Evolutionary conservation across 805 yeast species (phyloP).

Genomic region (Babjeviella inositovora): DNA sequence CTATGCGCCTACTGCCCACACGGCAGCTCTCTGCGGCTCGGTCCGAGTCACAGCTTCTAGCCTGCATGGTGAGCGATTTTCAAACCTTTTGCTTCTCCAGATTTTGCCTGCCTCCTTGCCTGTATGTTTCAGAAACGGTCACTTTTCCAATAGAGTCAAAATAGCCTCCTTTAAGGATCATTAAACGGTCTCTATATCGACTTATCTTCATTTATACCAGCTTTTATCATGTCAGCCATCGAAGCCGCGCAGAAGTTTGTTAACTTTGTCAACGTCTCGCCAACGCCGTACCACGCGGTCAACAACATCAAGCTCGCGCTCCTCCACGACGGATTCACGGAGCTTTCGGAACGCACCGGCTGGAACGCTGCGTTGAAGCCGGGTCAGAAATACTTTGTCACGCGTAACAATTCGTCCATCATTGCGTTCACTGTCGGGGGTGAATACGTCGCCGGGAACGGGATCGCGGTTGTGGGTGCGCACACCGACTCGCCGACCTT

Average conservation of each 20-base stretch:
- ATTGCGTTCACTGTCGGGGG: slow-evolving; percentile 79
- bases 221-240: slow-evolving; percentile 1
- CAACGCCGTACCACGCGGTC: slow-evolving; percentile 92
- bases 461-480: slow-evolving; percentile 83
- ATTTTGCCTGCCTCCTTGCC: too few relatives aligned
- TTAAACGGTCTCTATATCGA: too few relatives aligned
- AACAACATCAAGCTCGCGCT: slow-evolving; percentile 42
- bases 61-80: too few relatives aligned
- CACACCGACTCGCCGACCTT: slow-evolving; percentile 92
- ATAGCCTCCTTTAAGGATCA: too few relatives aligned
- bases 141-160: too few relatives aligned
- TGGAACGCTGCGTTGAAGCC: slow-evolving; percentile 46
- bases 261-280: slow-evolving; percentile 67
- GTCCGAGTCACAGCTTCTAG: too few relatives aligned
- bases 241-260: slow-evolving; percentile 42
- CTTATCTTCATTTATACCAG: too few relatives aligned
- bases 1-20: too few relatives aligned
- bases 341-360: slow-evolving; percentile 49
- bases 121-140: too few relatives aligned
- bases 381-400: slow-evolving; percentile 66
- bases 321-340: slow-evolving; percentile 47
- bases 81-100: too few relatives aligned
- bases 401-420: slow-evolving; percentile 79
- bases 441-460: slow-evolving; percentile 57
- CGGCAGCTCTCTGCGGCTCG: too few relatives aligned